A percentile compares a stretch with the other conserved stretches of the same genome.
Evolutionary conservation across 2,329 filamentous ascomycete genomes (phyloP).

Genomic region (Pseudophaeomoniella oleicola): DNA sequence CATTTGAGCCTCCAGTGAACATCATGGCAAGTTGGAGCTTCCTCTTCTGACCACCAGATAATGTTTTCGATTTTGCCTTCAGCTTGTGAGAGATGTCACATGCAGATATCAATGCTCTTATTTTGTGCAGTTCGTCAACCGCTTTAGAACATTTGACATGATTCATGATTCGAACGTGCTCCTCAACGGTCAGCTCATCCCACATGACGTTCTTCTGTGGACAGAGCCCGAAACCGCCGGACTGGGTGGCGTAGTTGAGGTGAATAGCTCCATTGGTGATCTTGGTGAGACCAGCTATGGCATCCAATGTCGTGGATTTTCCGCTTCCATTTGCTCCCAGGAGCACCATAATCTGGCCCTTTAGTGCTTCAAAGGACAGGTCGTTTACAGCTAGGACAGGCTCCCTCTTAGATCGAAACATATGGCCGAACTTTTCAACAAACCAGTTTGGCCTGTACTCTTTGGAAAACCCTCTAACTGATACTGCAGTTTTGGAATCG

Average conservation of each 20-base stretch:
- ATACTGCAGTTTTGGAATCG: constrained; percentile 43
- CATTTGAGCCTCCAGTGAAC: constrained; percentile 75
- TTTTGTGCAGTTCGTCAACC: constrained; percentile 35
- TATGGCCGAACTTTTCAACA: constrained; percentile 29
- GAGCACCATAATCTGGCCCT: constrained; percentile 73
- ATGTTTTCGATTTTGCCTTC: constrained; percentile 55
- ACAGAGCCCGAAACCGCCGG: constrained; percentile 69
- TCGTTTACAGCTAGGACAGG: constrained; percentile 67
- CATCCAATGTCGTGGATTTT: constrained; percentile 79
- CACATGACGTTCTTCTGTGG: constrained; percentile 92
- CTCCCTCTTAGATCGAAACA: constrained; percentile 37
- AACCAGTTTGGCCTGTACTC: constrained; percentile 55
- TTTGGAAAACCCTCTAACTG: constrained; percentile 62
- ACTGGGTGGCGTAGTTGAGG: constrained; percentile 63
- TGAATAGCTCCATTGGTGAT: constrained; percentile 63
- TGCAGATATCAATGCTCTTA: constrained; percentile 44
- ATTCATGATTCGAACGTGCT: constrained; percentile 77
- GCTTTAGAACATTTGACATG: constrained; percentile 53
- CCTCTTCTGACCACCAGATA: constrained; percentile 83
- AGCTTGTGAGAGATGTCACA: constrained; percentile 67
- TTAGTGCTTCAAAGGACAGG: constrained; percentile 54
- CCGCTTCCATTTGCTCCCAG: constrained; percentile 83
- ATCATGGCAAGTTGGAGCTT: constrained; percentile 91
- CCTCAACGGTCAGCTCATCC: constrained; percentile 73
- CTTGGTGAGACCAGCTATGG: constrained; percentile 68